Evolutionary conservation across 164 flowering plant species (phyloP).

Genomic region (Buxus sempervirens): DNA sequence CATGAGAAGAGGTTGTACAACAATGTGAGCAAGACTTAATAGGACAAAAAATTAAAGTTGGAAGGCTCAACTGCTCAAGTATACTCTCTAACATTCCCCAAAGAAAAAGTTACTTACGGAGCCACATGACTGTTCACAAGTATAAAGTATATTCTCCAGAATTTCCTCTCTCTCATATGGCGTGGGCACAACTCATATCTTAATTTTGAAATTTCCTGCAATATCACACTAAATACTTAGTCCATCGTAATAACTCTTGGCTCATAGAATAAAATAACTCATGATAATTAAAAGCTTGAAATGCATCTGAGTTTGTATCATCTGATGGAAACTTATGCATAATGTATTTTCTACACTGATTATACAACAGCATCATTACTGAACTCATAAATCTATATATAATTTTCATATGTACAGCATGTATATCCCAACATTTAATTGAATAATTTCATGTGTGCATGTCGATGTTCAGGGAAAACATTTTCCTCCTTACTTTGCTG

Average conservation of each 20-base stretch:
- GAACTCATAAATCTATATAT: background rate
- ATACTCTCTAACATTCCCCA: no score
- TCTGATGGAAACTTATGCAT: background rate
- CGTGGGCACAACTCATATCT: slow-evolving; percentile 90
- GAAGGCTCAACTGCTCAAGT: no score
- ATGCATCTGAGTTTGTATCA: background rate
- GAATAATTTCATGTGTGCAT: background rate
- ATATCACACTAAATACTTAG: slow-evolving; percentile 6
- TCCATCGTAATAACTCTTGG: background rate
- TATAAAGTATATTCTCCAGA: slow-evolving; percentile 87
- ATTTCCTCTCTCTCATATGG: slow-evolving; percentile 80
- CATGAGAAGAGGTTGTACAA: no score
- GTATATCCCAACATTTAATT: background rate
- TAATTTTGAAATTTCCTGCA: slow-evolving; percentile 82
- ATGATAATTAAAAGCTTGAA: background rate
- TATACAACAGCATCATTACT: background rate
- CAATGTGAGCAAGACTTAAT: no score
- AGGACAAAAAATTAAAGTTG: no score
- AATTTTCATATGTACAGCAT: background rate
- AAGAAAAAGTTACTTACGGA: slow-evolving; percentile 52
- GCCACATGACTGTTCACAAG: slow-evolving; percentile 74
- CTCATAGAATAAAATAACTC: background rate
- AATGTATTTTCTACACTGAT: background rate
- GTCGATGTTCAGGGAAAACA: background rate
- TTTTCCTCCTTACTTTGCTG: background rate